Evolutionary conservation across 495 filamentous ascomycete genomes (phyloP), one percentile per base, ranked within the genome.

Genomic region (Tetracladium marchalianum): DNA sequence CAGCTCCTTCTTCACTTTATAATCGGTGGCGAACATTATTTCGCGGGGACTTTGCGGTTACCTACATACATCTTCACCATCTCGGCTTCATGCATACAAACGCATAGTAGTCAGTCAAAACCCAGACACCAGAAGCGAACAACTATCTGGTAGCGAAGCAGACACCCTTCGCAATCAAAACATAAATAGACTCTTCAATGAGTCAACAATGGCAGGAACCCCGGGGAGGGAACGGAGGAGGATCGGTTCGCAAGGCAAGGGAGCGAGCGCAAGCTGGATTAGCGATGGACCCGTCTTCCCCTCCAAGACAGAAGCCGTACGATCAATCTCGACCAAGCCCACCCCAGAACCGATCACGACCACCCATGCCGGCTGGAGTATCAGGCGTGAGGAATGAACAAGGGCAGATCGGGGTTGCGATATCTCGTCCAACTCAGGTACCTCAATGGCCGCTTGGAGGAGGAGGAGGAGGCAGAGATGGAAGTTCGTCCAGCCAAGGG

Each of bases 401-500:
- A 35, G 50, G 43, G 15, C 45, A 49, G 15, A 63, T 69, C 45
- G 67, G 67, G 12, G 58, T 71, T 37, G 62, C 71, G 34, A 77
- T 77, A 51, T 75, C 71, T 13, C 66, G 64, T 51, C 73, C 73
- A 24, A 69, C 63, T 17, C 72, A 64, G 27, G 58, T 68, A n/a
- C 63, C 73, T 4, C 72, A 77, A 44, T 76, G 73, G 75, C 73
- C 71, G 11, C 55, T 75, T 56, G 65, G 69, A 36, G 66, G 71
- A 11, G 65, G 74, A 9, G 59, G 70, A 31, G 56, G 68, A 45
- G 49, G 57, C 50, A 39, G 65, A 44, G 57, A 51, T 41, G 38
- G 59, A 49, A 16, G 57, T 56, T 60, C 43, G 64, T 53, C 51
- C 65, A 52, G 51, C 63, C 59, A 40, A 55, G 55, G 41, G 56